Conservation (phyloP, 345 rosid species). For the Populus nigra region DNA sequence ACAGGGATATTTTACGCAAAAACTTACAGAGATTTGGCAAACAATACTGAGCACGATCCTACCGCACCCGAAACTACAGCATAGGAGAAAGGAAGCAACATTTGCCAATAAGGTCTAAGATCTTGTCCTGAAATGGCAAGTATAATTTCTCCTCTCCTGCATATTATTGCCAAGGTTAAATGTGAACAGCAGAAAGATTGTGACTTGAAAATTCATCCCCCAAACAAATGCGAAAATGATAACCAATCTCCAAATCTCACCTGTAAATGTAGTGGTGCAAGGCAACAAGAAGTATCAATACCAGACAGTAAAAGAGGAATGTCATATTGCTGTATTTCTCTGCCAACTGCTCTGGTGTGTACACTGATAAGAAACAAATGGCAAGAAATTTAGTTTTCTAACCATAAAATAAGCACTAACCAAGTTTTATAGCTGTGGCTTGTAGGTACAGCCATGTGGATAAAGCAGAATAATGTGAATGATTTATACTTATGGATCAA, state of each 20-base stretch:
- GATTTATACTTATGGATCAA: background rate
- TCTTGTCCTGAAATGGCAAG: slow-evolving; percentile 66
- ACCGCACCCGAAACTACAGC: slow-evolving; percentile 97
- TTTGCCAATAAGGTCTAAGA: slow-evolving; percentile 72
- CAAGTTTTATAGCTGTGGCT: background rate
- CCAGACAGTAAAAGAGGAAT: slow-evolving; percentile 80
- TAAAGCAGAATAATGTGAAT: background rate
- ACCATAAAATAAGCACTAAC: background rate
- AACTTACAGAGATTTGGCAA: slow-evolving; percentile 97
- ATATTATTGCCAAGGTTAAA: slow-evolving; percentile 13
- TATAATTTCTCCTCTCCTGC: slow-evolving; percentile 88
- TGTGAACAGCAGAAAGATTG: background rate
- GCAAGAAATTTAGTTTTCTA: background rate
- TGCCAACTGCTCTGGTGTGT: slow-evolving; percentile 91
- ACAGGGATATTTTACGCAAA: background rate
- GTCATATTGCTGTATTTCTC: slow-evolving; percentile 87
- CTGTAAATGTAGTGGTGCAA: slow-evolving; percentile 72
- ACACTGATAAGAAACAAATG: slow-evolving; percentile 51
- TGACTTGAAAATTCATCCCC: background rate
- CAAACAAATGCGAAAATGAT: background rate
- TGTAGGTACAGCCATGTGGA: background rate
- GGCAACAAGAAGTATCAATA: slow-evolving; percentile 63
- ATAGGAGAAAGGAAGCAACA: slow-evolving; percentile 91
- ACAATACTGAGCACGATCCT: slow-evolving; percentile 96
- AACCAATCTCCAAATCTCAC: slow-evolving; percentile 32